A percentile compares a stretch with the other conserved stretches of the same genome.
These are phyloP conservation scores for Diaporthe capsici DNA, from an alignment of 2,329 filamentous ascomycete genomes.

Conservation along the genomic window DNA sequence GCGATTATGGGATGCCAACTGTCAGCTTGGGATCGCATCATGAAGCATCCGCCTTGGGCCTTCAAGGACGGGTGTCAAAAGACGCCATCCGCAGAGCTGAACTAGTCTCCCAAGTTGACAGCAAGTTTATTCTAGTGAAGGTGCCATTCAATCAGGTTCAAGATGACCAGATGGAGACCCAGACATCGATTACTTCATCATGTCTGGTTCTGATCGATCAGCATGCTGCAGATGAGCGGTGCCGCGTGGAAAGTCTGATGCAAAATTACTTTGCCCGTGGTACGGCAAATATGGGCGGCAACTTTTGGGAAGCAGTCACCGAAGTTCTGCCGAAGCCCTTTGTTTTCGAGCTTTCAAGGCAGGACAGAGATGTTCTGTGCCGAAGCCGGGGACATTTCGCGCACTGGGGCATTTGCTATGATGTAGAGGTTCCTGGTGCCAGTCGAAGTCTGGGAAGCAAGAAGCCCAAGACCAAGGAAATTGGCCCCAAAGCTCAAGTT, in stretches of 20 bases:
- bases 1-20: constrained; percentile 26
- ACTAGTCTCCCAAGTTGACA: constrained; percentile 87
- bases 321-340: constrained; percentile 67
- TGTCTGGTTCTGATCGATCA: constrained; percentile 87
- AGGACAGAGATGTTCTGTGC: constrained; percentile 73
- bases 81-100: constrained; percentile 70
- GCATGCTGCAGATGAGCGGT: constrained; percentile 93
- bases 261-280: constrained; percentile 59
- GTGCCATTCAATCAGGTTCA: constrained; percentile 53
- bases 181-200: neutral
- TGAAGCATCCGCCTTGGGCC: constrained; percentile 44
- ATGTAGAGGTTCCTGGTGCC: constrained; percentile 44
- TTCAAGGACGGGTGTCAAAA: constrained; percentile 71
- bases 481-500: constrained; percentile 43
- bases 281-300: constrained; percentile 16
- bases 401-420: constrained; percentile 81
- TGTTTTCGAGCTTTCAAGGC: constrained; percentile 72
- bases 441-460: neutral
- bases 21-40: constrained; percentile 32
- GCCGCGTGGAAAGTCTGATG: constrained; percentile 82
- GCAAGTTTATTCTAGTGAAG: constrained; percentile 86
- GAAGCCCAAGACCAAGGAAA: constrained; percentile 1
- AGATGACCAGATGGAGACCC: constrained; percentile 39
- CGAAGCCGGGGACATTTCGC: constrained; percentile 70
- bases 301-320: constrained; percentile 46